A percentile compares a stretch with the other conserved stretches of the same genome.
These are phyloP conservation scores for Biscogniauxia sp. DNA, from an alignment of 2,329 filamentous ascomycete genomes.

Conservation along the genomic window DNA sequence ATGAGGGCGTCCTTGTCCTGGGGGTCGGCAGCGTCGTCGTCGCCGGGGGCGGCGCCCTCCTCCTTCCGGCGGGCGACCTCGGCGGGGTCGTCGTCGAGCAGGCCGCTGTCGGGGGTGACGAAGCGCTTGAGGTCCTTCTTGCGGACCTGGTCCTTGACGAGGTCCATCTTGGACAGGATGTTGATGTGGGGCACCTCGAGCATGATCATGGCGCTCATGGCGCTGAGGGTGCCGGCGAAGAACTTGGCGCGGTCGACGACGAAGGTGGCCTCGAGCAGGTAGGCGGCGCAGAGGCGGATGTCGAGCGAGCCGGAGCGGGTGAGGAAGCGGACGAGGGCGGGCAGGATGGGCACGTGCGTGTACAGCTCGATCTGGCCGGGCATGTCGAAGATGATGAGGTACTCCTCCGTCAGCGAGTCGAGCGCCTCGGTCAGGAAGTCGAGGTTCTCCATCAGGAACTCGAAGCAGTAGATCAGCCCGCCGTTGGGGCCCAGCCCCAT, in stretches of 20 bases:
- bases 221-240: slow-evolving; percentile 90
- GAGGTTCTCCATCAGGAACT: slow-evolving; percentile 77
- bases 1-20: slow-evolving; percentile 68
- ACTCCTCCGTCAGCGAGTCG: slow-evolving; percentile 82
- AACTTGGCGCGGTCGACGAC: slow-evolving; percentile 95
- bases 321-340: slow-evolving; percentile 77
- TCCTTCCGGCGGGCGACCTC: slow-evolving; percentile 45
- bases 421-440: slow-evolving; percentile 68
- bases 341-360: slow-evolving; percentile 91
- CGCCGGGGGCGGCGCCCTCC: slow-evolving; percentile 33
- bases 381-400: slow-evolving; percentile 98
- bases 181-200: slow-evolving; percentile 96
- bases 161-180: slow-evolving; percentile 95
- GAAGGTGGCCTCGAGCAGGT: slow-evolving; percentile 93
- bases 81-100: slow-evolving; percentile 77
- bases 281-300: slow-evolving; percentile 88
- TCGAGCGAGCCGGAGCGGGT: slow-evolving; percentile 78
- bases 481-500: slow-evolving; percentile 66
- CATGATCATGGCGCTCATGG: slow-evolving; percentile 99
- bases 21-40: slow-evolving; percentile 57
- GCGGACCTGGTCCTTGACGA: slow-evolving; percentile 84
- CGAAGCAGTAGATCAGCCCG: slow-evolving; percentile 70
- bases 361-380: slow-evolving; percentile 98
- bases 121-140: slow-evolving; percentile 89
- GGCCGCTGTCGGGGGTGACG: slow-evolving; percentile 76